Evolutionary conservation across 768 basidiomycete species (phyloP), one percentile per base, ranked within the genome.

Genomic region (Candolleomyces eurysporus): DNA sequence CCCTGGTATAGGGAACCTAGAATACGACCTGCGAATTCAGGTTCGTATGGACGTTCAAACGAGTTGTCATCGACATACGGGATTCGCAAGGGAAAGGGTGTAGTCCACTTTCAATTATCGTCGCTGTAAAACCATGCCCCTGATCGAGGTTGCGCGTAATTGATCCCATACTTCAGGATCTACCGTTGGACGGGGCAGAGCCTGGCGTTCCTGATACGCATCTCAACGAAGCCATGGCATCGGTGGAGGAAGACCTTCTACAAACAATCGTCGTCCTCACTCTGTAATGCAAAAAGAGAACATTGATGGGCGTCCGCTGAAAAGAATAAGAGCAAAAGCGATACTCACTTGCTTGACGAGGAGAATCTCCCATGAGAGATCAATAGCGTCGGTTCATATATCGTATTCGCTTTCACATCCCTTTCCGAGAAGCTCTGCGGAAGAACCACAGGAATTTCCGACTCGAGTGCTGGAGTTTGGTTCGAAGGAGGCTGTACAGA

Each of bases 1-100:
- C 75, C 32, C 75, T 66, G 19, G 74, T 69, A 54, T 74, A 76
- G 46, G 65, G 68, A 16, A 73, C 60, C 72, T 71, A 17, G 11
- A 7, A 21, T 17, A 36, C 8, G 14, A 40, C 8, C 30, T n/a
- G 11, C 1, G 36, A 36, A 36, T 2, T 36, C 2, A 14, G 21
- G 56, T 40, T 48, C 32, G 5, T 17, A 4, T 53, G 17, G 48
- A 5, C 32, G 26, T 21, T 52, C 11, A 19, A 21, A n/a, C 6
- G 26, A 22, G 45, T 43, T 22, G 19, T 19, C 11, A 11, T 32
- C 58, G 6, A 30, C 13, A 45, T 61, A 74, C 73, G 0, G 71
- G 73, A 49, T 67, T 70, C 7, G 73, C 71, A 32, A 74, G 61
- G 4, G 68, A 72, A 22, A 74, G 62, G 66, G 51, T 54, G 30